Evolutionary conservation across 2,329 filamentous ascomycete genomes (phyloP), one percentile per base, ranked within the genome.

Genomic region (Rachicladosporium sp.): DNA sequence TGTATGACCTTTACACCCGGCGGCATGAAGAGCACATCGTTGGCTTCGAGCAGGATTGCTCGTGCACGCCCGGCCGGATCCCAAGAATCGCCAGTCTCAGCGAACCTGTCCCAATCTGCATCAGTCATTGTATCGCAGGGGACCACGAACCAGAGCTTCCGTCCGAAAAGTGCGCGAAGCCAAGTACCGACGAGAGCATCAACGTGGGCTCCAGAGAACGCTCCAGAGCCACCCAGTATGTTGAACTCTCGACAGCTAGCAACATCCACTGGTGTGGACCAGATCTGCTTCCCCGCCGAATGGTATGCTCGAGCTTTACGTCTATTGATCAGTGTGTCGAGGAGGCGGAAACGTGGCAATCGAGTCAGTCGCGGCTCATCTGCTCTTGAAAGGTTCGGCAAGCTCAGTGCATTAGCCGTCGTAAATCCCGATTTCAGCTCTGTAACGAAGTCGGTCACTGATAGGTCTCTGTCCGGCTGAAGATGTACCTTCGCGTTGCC

Each of bases 11-110:
- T 31, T 9, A 31, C n/a, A 31, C 44, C 40, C 5, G 40, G 44
- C 3, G 42, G 44, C 35, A 46, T 44, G 10, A 46, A 29, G 4
- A 46, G 29, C 2, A 46, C 37, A 33, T 46, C 40, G 35, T 46
- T 42, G 12, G 35, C 7, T 12, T 46, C 41, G 2, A 46, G 42
- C 10, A 46, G 4, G 10, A 46, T 40, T 3, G 44, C 29, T 5
- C 42, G 37, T 33, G 42, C 44, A 33, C 34, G 37, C 6, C 44
- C 39, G 9, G 10, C 19, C 3, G 40, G 35, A 10, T 37, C 21
- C 40, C 35, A 42, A 10, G 23, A 7, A 15, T 27, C 31, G 15
- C 40, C 40, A 10, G 5, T n/a, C 12, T 33, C 1, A 13, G 13
- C 29, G 13, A 42, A 42, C 11, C 2, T 32, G 9, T 10, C 29